Base-by-base conservation (phyloP, 306 rosid species). In the Vicia villosa region DNA sequence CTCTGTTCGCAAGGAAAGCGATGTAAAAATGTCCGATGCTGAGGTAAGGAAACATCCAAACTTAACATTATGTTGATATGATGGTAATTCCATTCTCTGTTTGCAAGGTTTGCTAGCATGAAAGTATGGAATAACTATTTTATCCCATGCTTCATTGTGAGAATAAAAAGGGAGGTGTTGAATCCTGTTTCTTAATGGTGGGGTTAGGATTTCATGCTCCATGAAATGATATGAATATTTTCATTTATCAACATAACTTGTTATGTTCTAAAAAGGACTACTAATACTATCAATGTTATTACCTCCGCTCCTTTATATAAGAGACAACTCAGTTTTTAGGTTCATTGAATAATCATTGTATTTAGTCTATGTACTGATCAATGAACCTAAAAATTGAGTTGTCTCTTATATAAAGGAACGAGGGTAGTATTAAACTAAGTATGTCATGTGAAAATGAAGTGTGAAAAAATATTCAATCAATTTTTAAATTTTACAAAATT, bases 21-120 rank as follows among this genome's bases (percentile, higher is more conserved):
- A 91, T 80, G 83, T 76, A 71, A 87, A 86, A 82, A 83, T 87
- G 89, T 52, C 93, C 13, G 95, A 89, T 80, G 89, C 78, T 66
- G 97, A 86, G 90, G 99, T 91, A 75, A 84, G 57, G 50, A 70
- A 73, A 22, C 67, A 49, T 19, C 73, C 77, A 30, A 65, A 63
- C 72, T 61, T 45, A 46, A 16, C 47, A 63, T 34, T 10, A 20
- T 64, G 26, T 24, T 52, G 50, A 12, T 26, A 43, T 15, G 36
- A 40, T 52, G 55, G 49, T 77, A 61, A 62, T 62, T 59, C 60
- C 16, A 26, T 63, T 62, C 51, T 30, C 2, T 32, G 52, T 19
- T 69, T 40, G 54, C 17, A 42, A 10, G 46, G 60, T 62, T 51
- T 69, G 32, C 45, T 54, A 26, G 60, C 52, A 4, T 26, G 32